These are phyloP conservation scores for Myriosclerotinia duriaeana DNA, from an alignment of 2,329 filamentous ascomycete genomes.

Conservation along the genomic window DNA sequence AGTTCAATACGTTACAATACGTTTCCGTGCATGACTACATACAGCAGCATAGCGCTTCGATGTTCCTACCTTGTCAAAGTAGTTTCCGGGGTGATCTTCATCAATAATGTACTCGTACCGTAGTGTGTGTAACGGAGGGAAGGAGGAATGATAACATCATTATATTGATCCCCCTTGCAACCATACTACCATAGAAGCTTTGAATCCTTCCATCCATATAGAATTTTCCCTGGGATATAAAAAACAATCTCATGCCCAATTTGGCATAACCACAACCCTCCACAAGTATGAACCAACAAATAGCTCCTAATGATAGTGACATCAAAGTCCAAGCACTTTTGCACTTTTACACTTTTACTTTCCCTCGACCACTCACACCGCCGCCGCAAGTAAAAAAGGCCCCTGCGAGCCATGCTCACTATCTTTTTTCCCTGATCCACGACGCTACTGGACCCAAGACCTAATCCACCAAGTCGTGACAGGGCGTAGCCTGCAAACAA, in stretches of 20 bases:
- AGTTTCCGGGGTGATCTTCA: constrained; percentile 14
- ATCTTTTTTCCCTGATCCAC: constrained; percentile 21
- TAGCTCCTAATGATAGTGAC: constrained; percentile 5
- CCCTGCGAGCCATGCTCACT: constrained; percentile 18
- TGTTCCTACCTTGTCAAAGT: constrained; percentile 6
- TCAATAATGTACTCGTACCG: neutral
- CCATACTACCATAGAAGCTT: neutral
- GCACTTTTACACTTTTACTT: neutral
- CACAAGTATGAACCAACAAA: neutral
- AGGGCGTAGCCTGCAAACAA: constrained; percentile 26
- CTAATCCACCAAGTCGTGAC: constrained; percentile 16
- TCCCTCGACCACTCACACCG: constrained; percentile 20
- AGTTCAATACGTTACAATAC: neutral
- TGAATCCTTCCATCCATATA: neutral
- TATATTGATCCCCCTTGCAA: neutral
- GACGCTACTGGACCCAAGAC: constrained; percentile 11
- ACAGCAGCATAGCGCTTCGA: neutral
- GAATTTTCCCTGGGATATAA: neutral
- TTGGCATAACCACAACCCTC: neutral
- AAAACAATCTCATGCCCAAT: neutral
- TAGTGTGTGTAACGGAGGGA: neutral
- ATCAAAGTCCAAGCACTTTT: constrained; percentile 9
- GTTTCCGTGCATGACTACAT: constrained; percentile 8
- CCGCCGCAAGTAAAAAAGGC: constrained; percentile 6
- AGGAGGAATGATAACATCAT: neutral